Conservation (phyloP, 192 early-diverging fungal species). For the Coemansia sp. region DNA sequence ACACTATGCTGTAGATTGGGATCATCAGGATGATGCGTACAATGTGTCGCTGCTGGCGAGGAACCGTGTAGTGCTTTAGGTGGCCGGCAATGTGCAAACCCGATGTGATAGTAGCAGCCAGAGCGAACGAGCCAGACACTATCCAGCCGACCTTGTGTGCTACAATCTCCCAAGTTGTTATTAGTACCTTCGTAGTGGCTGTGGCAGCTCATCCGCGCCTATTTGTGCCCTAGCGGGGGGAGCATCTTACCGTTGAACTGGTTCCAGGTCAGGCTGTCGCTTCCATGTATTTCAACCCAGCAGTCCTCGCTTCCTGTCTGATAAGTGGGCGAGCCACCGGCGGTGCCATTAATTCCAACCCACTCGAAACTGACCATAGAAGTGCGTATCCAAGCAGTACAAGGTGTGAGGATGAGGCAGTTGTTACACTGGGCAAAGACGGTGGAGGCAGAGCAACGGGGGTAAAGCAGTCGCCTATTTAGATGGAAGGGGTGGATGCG, state of each 20-base stretch:
- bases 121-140: slow-evolving; percentile 55
- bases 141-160: slow-evolving; percentile 64
- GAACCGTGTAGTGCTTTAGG: slow-evolving; percentile 59
- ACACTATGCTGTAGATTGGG: slow-evolving; percentile 69
- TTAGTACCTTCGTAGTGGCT: not conserved
- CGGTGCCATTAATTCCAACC: slow-evolving; percentile 23
- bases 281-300: slow-evolving; percentile 46
- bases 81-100: slow-evolving; percentile 54
- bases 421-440: not conserved
- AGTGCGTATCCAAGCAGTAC: not conserved
- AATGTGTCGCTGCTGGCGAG: slow-evolving; percentile 73
- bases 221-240: not conserved
- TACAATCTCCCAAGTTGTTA: not conserved
- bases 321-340: slow-evolving; percentile 8
- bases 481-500: not conserved
- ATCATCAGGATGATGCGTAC: slow-evolving; percentile 74
- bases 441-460: not conserved
- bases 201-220: not conserved
- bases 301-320: slow-evolving; percentile 44
- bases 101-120: slow-evolving; percentile 56
- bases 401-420: not conserved
- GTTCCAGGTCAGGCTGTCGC: slow-evolving; percentile 46
- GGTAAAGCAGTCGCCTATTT: not conserved
- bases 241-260: slow-evolving; percentile 29
- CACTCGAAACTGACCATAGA: slow-evolving; percentile 34